Conservation (phyloP, 371 early-diverging fungal genomes). For the Coemansia sp. region DNA sequence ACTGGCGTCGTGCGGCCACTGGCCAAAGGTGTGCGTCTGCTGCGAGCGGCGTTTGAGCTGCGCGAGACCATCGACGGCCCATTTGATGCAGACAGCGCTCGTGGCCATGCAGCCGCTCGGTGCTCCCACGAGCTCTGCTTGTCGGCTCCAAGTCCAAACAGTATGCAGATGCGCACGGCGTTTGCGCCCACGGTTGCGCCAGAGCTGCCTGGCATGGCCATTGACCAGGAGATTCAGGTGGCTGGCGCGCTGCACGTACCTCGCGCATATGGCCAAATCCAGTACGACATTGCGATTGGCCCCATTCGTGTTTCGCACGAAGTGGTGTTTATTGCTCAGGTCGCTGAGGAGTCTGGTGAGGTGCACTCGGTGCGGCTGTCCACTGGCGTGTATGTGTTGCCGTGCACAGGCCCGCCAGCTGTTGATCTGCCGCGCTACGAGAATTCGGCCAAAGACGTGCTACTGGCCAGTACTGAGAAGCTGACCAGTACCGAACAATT, state of each 20-base stretch:
- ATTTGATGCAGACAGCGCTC: constrained; percentile 12
- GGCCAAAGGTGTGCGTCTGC: constrained; percentile 41
- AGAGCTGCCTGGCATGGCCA: constrained; percentile 22
- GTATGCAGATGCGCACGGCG: constrained; percentile 16
- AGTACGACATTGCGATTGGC: constrained; percentile 36
- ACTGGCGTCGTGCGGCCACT: constrained; percentile 38
- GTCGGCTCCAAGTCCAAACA: constrained; percentile 5
- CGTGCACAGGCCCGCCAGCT: background rate
- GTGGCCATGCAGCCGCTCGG: constrained; percentile 11
- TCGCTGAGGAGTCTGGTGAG: constrained; percentile 40
- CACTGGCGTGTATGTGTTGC: constrained; percentile 35
- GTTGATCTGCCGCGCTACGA: constrained; percentile 41
- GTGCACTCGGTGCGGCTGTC: constrained; percentile 44
- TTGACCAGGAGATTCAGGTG: constrained; percentile 45
- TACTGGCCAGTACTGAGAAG: constrained; percentile 19
- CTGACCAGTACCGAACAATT: constrained; percentile 18
- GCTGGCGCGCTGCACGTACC: constrained; percentile 25
- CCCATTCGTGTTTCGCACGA: constrained; percentile 43
- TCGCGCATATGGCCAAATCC: constrained; percentile 22
- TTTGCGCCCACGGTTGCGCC: constrained; percentile 10
- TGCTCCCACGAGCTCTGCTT: constrained; percentile 25
- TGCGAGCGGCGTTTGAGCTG: constrained; percentile 41
- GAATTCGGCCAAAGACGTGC: constrained; percentile 31
- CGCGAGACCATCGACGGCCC: constrained; percentile 34
- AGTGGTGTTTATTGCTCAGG: constrained; percentile 27